phyloP scores from a whole-genome alignment of 1,139 yeast genomes.

The Candida mesenterica region DNA sequence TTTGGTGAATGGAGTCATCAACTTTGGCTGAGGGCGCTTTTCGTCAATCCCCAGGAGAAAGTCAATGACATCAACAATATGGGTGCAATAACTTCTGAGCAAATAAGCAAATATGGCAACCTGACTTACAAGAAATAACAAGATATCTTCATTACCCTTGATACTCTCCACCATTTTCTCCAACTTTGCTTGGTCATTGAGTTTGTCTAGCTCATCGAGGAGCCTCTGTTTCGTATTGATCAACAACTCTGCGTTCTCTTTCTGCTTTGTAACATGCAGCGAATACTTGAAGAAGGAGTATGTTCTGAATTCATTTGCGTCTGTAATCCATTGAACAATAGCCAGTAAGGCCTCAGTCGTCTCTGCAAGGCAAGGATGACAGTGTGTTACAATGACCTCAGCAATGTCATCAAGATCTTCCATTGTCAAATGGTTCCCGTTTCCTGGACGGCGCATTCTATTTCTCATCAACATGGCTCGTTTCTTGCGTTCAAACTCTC shows the following conservation, averaged over 20 bases:
- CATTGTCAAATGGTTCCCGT: slow-evolving; percentile 11
- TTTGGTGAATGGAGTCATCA: slow-evolving; percentile 25
- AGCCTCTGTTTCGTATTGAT: slow-evolving; percentile 11
- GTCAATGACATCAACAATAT: slow-evolving; percentile 22
- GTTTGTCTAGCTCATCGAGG: slow-evolving; percentile 8
- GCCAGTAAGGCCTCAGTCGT: slow-evolving; percentile 20
- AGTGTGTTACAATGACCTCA: slow-evolving; percentile 18
- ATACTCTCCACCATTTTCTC: slow-evolving; percentile 15
- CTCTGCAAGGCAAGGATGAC: slow-evolving; percentile 19
- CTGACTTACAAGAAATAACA: slow-evolving; percentile 30
- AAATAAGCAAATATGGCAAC: slow-evolving; percentile 24
- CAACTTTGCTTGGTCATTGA: slow-evolving; percentile 16
- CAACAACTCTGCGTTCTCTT: slow-evolving; percentile 19
- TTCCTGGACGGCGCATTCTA: slow-evolving; percentile 19
- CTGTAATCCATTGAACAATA: slow-evolving; percentile 25
- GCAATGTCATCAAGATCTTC: slow-evolving; percentile 29
- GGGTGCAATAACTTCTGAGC: slow-evolving; percentile 18
- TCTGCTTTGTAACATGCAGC: slow-evolving; percentile 17
- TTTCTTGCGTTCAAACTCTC: slow-evolving; percentile 26
- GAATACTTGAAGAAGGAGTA: slow-evolving; percentile 17
- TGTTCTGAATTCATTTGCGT: slow-evolving; percentile 31
- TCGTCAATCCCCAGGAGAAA: slow-evolving; percentile 28
- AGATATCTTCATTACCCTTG: slow-evolving; percentile 23
- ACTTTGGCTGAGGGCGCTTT: slow-evolving; percentile 23
- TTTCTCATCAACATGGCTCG: slow-evolving; percentile 22